Base-by-base conservation (phyloP, 2,329 filamentous ascomycete genomes). In the Dryadomyces quercus-mongolicae region DNA sequence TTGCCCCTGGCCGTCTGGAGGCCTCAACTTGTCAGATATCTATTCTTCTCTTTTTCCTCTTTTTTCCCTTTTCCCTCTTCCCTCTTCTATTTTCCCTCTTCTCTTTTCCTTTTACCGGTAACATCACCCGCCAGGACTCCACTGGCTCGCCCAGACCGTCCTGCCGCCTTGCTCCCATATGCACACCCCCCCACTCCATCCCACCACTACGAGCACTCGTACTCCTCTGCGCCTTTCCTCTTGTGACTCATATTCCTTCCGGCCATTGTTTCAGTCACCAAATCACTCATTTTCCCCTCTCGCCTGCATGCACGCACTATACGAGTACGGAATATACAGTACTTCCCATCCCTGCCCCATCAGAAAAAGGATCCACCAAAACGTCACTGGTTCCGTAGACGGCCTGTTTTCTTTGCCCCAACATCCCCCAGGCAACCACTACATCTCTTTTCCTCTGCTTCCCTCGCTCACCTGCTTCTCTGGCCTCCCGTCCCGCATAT, bases 391-490 rank as follows among this genome's bases (percentile, higher is more conserved):
- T 8, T 31, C 8, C 25, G 25, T 31, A 31, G 4, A 31, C 25
- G 25, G 25, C 34, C 22, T 38, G 44, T 40, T 22, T 34, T 44
- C 20, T 36, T 25, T 16, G 40, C 22, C 31, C 34, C 25, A 8
- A 12, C 44, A 54, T 53, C 49, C 44, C 48, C 55, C 52, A 56
- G 55, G 52, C 55, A 56, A 56, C 55, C 55, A 52, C 49, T 22
- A 22, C 43, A 12, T 36, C 43, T 38, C 15, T 36, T 18, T 18
- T n/a, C 18, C 34, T 40, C 15, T 10, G 6, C 20, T 3, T 40
- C 13, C 40, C 42, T 16, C 20, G n/a, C n/a, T 20, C 16, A 5
- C 20, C 25, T 34, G 13, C 20, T 16, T 20, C 21, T 31, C 18
- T n/a, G 22, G 40, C 20, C 8, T 38, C 25, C 42, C 43, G 36